phyloP scores from a whole-genome alignment of 1,139 yeast species.

The Pichia sp. region DNA sequence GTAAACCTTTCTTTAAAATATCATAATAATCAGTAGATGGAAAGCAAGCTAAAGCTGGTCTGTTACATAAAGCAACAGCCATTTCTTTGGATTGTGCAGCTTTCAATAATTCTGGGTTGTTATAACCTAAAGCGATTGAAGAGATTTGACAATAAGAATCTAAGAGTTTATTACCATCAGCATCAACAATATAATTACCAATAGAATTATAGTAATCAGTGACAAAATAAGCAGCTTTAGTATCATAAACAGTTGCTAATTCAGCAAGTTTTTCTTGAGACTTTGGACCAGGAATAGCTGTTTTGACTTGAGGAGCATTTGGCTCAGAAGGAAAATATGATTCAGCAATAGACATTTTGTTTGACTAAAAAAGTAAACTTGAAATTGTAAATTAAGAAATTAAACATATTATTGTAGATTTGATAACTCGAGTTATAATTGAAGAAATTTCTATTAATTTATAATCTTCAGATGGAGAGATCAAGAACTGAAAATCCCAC shows the following conservation, averaged over 20 bases:
- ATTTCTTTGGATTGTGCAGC: constrained; percentile 60
- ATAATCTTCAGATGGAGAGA: too few species aligned
- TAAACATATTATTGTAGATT: too few species aligned
- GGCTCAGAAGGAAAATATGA: constrained; percentile 48
- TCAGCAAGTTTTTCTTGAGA: constrained; percentile 41
- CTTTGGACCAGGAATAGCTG: constrained; percentile 56
- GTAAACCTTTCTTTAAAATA: constrained; percentile 49
- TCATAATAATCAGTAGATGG: constrained; percentile 51
- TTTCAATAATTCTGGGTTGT: constrained; percentile 60
- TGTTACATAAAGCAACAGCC: constrained; percentile 60
- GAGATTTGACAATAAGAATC: constrained; percentile 72
- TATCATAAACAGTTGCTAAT: constrained; percentile 53
- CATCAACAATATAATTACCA: constrained; percentile 70
- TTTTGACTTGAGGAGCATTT: constrained; percentile 40
- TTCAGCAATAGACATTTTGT: constrained; percentile 38
- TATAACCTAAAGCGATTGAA: constrained; percentile 69
- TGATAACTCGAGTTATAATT: too few species aligned
- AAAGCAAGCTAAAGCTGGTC: constrained; percentile 73
- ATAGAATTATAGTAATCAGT: constrained; percentile 57
- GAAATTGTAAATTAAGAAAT: too few species aligned
- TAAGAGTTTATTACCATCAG: constrained; percentile 57
- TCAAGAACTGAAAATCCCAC: neutral
- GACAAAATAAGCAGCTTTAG: constrained; percentile 63
- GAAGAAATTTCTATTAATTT: too few species aligned
- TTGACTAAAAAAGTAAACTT: neutral